Evolutionary conservation across 2,329 filamentous ascomycete genomes (phyloP).

Genomic region (Colletotrichum cereale): DNA sequence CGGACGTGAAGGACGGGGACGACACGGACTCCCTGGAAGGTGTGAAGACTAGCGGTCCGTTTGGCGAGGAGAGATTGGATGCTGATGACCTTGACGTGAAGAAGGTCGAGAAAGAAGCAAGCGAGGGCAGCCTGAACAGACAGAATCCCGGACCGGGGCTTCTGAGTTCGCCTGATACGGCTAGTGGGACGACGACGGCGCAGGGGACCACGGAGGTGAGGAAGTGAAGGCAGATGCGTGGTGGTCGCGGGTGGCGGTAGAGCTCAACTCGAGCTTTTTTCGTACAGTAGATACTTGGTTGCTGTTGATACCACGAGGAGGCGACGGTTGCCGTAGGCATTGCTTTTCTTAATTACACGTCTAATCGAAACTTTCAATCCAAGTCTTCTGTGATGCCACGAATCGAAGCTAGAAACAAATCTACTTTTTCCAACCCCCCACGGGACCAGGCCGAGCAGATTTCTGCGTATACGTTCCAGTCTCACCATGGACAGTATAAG

Average conservation of each 20-base stretch:
- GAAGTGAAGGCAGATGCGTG: not conserved
- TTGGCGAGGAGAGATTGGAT: conserved; percentile 49
- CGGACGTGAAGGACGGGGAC: conserved; percentile 42
- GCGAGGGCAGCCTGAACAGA: not conserved
- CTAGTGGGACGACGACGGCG: conserved; percentile 30
- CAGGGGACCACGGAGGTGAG: conserved; percentile 25
- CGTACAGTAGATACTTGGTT: not conserved
- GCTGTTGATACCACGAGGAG: conserved; percentile 3
- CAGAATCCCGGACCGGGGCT: conserved; percentile 28
- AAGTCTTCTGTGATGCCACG: no score
- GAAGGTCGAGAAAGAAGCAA: conserved; percentile 7
- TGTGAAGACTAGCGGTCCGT: conserved; percentile 53
- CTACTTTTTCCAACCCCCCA: no score
- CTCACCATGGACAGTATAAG: no score
- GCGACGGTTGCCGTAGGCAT: not conserved
- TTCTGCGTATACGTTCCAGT: no score
- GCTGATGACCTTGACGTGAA: conserved; percentile 31
- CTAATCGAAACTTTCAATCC: not conserved
- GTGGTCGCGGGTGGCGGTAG: not conserved
- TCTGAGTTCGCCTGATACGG: conserved; percentile 31
- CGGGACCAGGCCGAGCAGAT: no score
- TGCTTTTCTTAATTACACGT: not conserved
- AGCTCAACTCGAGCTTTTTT: conserved; percentile 1
- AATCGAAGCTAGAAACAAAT: no score
- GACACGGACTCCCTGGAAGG: conserved; percentile 46